Evolutionary conservation across 139 green algal genomes (phyloP), one percentile per base, ranked within the genome.

Genomic region (Ostreobium quekettii): DNA sequence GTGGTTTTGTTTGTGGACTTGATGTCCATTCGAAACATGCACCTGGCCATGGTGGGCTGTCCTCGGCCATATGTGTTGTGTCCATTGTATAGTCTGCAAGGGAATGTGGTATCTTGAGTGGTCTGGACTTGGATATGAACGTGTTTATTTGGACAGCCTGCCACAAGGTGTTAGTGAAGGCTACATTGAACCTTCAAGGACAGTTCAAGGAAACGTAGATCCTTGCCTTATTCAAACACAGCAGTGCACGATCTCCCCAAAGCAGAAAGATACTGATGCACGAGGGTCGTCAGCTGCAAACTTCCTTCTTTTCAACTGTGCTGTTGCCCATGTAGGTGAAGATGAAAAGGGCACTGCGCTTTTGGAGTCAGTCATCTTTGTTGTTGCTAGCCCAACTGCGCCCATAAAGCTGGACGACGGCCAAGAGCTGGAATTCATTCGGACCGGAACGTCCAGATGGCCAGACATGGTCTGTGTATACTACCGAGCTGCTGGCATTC

Each of bases 381-480:
- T 38, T 1, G 47, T 48, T 31, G 71, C 71, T 24, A 73, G 47
- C 1, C 46, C 67, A 22, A 62, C 46, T 46, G 59, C 32, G 48
- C 47, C 36, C 29, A n/a, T 81, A 7, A 36, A 36, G 11, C 56
- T 78, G 60, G 48, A 71, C 11, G 53, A 67, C 47, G 47, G 46
- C 22, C 19, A 68, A 19, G 35, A 31, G 29, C 64, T 89, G 62
- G 57, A 73, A 48, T 83, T 94, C 42, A 71, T 88, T 15, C 74
- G 78, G 1, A 61, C 76, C 22, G 80, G 89, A 53, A 97, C 90
- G 8, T 89, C 92, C 4, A 80, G 92, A 48, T 97, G 92, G 90
- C 92, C 92, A 2, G 92, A 98, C 74, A 74, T 89, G 42, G 75
- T 96, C 66, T 68, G 48, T 72, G 68, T 80, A 57, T 82, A 88